Conservation (phyloP, 805 yeast genomes). For the Spathaspora hagerdaliae region DNA sequence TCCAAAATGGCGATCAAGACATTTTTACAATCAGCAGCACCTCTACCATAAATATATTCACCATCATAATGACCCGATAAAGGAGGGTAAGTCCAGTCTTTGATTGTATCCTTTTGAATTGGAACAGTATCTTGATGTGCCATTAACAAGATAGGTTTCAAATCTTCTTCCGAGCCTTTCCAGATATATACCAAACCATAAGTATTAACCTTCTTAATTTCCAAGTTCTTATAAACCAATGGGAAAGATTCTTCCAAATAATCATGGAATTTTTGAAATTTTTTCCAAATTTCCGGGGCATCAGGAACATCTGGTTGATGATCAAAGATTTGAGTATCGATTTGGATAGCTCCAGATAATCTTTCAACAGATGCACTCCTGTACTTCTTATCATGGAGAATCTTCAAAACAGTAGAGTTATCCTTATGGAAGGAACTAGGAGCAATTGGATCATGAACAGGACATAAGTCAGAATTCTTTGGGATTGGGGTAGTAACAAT, state of each 20-base stretch:
- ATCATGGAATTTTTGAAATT: constrained; percentile 41
- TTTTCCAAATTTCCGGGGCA: constrained; percentile 48
- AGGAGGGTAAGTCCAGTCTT: constrained; percentile 66
- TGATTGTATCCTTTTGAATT: constrained; percentile 52
- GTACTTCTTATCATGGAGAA: constrained; percentile 22
- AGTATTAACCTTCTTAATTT: constrained; percentile 55
- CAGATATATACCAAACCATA: constrained; percentile 63
- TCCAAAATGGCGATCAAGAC: constrained; percentile 63
- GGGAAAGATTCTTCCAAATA: constrained; percentile 57
- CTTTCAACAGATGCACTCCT: constrained; percentile 35
- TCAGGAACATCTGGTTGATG: constrained; percentile 44
- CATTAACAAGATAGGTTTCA: constrained; percentile 64
- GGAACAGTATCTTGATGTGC: constrained; percentile 87
- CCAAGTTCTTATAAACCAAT: constrained; percentile 39
- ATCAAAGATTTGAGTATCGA: constrained; percentile 65
- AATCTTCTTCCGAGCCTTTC: constrained; percentile 47
- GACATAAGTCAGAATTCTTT: constrained; percentile 16
- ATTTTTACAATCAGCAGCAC: constrained; percentile 73
- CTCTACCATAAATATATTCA: constrained; percentile 68
- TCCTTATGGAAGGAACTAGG: constrained; percentile 27
- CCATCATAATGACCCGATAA: constrained; percentile 61
- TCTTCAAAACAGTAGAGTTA: constrained; percentile 26
- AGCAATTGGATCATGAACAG: constrained; percentile 17
- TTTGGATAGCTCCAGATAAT: constrained; percentile 55
- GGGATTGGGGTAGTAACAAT: constrained; percentile 10